Percentiles rank a stretch among this genome's conserved stretches.
These are phyloP conservation scores for Articulospora tetracladia DNA, from an alignment of 495 filamentous ascomycete species.

Conservation along the genomic window DNA sequence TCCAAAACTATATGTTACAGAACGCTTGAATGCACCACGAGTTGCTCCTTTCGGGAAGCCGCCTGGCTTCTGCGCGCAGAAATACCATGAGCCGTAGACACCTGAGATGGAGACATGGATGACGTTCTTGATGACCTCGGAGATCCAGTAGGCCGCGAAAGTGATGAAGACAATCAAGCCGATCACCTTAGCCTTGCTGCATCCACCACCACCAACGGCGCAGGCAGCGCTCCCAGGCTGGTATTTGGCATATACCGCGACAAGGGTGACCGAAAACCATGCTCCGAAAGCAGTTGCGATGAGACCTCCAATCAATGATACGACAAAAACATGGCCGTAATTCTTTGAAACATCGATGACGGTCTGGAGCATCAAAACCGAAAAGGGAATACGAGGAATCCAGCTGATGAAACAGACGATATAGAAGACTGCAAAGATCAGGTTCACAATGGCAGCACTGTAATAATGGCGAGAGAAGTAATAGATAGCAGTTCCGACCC, in stretches of 20 bases:
- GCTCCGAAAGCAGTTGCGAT: constrained; percentile 68
- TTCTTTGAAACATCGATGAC: constrained; percentile 79
- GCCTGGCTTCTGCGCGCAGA: constrained; percentile 56
- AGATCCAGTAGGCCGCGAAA: constrained; percentile 89
- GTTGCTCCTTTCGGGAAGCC: constrained; percentile 72
- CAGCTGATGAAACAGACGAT: constrained; percentile 78
- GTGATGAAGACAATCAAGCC: constrained; percentile 83
- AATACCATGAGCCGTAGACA: constrained; percentile 93
- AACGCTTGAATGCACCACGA: constrained; percentile 68
- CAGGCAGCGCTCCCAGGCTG: constrained; percentile 68
- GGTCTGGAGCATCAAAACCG: constrained; percentile 83
- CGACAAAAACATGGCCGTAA: constrained; percentile 82
- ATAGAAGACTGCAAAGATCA: constrained; percentile 75
- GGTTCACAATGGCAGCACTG: constrained; percentile 80
- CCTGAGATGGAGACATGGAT: constrained; percentile 85
- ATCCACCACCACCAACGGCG: constrained; percentile 55
- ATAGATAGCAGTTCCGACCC: constrained; percentile 64
- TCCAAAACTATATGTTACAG: constrained; percentile 87
- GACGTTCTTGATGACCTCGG: constrained; percentile 87
- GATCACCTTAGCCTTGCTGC: constrained; percentile 71
- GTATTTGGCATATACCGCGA: constrained; percentile 75
- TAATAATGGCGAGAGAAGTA: constrained; percentile 66
- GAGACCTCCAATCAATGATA: constrained; percentile 76
- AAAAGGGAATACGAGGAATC: constrained; percentile 86
- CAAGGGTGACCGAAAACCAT: constrained; percentile 57